Evolutionary conservation across 2,329 filamentous ascomycete species (phyloP), one percentile per base, ranked within the genome.

Genomic region (Penicillium expansum): DNA sequence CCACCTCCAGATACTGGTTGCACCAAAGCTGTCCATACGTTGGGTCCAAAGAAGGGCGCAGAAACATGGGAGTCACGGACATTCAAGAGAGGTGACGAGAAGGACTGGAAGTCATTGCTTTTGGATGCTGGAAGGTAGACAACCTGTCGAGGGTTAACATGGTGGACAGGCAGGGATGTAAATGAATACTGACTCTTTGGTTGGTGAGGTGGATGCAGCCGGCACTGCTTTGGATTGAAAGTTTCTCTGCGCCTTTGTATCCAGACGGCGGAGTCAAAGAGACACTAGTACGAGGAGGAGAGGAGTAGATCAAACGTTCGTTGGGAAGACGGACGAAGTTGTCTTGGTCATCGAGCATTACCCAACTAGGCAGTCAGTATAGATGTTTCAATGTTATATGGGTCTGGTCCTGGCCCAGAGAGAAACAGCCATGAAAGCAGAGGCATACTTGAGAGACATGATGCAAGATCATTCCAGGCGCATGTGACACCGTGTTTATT

Each of bases 31-130:
- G 86, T 86, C 92, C 92, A 97, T 63, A 90, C 88, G 80, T 96
- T 97, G 5, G 91, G 88, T 20, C 93, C 92, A 73, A 96, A 96
- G 81, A 92, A 96, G 33, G 93, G 92, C 3, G 92, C 90, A 32
- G 88, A 86, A 59, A 95, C 89, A 69, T 90, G 90, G 7, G 89
- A 89, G 74, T 97, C 93, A 74, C 90, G 85, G 43, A 96, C 84
- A 71, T 93, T 92, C 62, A 96, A 83, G 59, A 97, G 89, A 39
- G 92, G 92, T 0, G 89, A 87, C 41, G 91, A 91, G 76, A 97
- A 97, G 48, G 92, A 96, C 72, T 93, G 87, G 70, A 97, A 85
- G 50, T 85, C 71, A 18, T 78, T 72, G 18, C 87, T 89, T 5
- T 87, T 82, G 56, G 85, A 83, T 52, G 85, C 79, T 18, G 93